These are phyloP conservation scores for Trichoderma asperelloides DNA, from an alignment of 495 filamentous ascomycete genomes.

Conservation along the genomic window DNA sequence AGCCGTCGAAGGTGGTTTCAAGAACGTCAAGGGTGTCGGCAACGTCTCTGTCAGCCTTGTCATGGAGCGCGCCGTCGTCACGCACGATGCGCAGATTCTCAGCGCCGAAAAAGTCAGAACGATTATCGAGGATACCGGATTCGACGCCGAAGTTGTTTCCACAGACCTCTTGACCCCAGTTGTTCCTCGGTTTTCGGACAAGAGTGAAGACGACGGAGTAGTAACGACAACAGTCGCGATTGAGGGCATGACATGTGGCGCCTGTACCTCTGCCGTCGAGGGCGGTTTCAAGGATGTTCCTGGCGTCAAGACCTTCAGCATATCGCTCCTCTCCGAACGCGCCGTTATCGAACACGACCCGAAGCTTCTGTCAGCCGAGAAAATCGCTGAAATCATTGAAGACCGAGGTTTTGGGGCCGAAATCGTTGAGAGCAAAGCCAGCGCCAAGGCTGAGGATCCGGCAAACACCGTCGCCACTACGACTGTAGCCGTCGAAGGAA, in stretches of 20 bases:
- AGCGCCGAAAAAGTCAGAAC: constrained; percentile 66
- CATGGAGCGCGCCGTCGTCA: constrained; percentile 83
- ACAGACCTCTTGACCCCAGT: constrained; percentile 55
- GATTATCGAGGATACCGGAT: constrained; percentile 87
- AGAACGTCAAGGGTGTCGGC: constrained; percentile 64
- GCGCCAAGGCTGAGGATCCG: constrained; percentile 21
- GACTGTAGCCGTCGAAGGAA: constrained; percentile 85
- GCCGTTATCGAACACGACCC: constrained; percentile 84
- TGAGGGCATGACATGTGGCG: constrained; percentile 94
- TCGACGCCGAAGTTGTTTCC: constrained; percentile 84
- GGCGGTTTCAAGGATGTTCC: constrained; percentile 67
- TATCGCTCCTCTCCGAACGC: constrained; percentile 85
- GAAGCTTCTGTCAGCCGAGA: constrained; percentile 52
- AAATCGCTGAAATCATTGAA: constrained; percentile 74
- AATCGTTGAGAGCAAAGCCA: constrained; percentile 44
- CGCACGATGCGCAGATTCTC: constrained; percentile 73
- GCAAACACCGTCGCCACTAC: constrained; percentile 48
- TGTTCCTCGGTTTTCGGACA: constrained; percentile 18
- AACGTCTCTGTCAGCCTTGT: constrained; percentile 85
- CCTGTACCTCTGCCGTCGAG: constrained; percentile 87
- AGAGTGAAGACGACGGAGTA: constrained; percentile 22
- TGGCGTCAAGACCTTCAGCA: constrained; percentile 80
- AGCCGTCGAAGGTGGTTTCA: constrained; percentile 77
- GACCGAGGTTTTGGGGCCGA: constrained; percentile 86
- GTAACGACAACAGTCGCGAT: constrained; percentile 66